Conservation (phyloP, 176 grass and related monocot species). For the Eragrostis nindensis region DNA sequence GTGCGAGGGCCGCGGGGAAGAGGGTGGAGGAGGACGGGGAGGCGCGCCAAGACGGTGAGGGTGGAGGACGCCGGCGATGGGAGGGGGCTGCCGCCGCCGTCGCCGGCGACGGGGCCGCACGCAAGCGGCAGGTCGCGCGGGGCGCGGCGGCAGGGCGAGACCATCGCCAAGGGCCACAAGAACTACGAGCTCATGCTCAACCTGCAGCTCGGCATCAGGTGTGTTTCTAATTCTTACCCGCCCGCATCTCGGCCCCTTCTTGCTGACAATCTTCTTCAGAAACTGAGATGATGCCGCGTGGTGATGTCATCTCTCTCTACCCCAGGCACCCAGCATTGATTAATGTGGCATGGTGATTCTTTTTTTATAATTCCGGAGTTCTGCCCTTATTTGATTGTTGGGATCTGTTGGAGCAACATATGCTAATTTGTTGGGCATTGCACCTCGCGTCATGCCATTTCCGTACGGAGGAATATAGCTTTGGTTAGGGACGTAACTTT, state of each 20-base stretch:
- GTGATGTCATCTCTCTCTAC: background rate
- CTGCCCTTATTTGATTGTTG: background rate
- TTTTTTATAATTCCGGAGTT: no score
- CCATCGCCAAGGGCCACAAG: conserved; percentile 95
- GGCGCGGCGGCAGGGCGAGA: conserved; percentile 74
- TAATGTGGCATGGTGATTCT: background rate
- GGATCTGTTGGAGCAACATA: background rate
- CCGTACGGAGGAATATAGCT: background rate
- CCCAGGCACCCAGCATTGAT: background rate
- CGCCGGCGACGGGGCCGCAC: conserved; percentile 52
- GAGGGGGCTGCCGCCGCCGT: conserved; percentile 55
- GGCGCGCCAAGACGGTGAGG: conserved; percentile 53
- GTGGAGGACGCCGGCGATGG: conserved; percentile 60
- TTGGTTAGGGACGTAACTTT: conserved; percentile 10
- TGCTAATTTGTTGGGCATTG: conserved; percentile 4
- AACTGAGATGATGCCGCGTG: background rate
- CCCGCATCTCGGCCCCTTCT: background rate
- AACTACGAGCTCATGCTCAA: conserved; percentile 99
- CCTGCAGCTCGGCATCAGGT: conserved; percentile 99
- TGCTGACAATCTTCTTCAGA: background rate
- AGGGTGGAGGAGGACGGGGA: conserved; percentile 20
- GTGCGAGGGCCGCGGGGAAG: conserved; percentile 27
- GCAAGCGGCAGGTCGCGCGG: conserved; percentile 47
- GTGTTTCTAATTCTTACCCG: background rate
- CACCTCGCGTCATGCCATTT: background rate